Conservation (phyloP, 495 filamentous ascomycete genomes). For the Trichoderma virens region DNA sequence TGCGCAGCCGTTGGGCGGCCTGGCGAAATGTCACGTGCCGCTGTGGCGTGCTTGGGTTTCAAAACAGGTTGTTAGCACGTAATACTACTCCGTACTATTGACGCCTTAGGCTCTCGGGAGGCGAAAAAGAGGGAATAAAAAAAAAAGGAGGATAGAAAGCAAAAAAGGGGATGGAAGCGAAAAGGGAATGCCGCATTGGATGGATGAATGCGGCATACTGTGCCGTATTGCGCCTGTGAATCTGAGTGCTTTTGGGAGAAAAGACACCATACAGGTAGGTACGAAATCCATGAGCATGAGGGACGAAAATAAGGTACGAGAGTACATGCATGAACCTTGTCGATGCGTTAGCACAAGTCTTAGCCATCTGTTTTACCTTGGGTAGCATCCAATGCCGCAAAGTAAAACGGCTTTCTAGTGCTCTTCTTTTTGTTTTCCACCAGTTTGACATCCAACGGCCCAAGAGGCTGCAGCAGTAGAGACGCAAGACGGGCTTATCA, state of each 20-base stretch:
- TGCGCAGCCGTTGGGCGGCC: background rate
- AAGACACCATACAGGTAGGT: too few relatives aligned
- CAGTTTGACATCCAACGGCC: background rate
- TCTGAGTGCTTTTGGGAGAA: too few relatives aligned
- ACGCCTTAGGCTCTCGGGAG: background rate
- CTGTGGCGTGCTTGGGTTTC: background rate
- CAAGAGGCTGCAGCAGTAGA: background rate
- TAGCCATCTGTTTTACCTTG: background rate
- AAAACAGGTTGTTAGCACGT: background rate
- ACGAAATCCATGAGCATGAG: too few relatives aligned
- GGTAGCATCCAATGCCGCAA: background rate
- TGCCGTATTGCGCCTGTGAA: too few relatives aligned
- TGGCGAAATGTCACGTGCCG: slow-evolving; percentile 1
- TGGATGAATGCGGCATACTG: too few relatives aligned
- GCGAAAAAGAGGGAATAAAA: background rate
- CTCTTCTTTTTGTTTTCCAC: background rate
- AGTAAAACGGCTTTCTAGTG: background rate
- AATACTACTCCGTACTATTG: background rate
- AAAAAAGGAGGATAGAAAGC: background rate
- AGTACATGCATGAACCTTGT: background rate
- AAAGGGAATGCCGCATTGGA: too few relatives aligned
- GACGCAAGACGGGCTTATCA: background rate
- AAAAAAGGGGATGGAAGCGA: background rate
- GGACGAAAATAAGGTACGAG: background rate
- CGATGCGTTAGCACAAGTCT: background rate